Conservation (phyloP, 768 basidiomycete species). For the Termitomyces sp. region DNA sequence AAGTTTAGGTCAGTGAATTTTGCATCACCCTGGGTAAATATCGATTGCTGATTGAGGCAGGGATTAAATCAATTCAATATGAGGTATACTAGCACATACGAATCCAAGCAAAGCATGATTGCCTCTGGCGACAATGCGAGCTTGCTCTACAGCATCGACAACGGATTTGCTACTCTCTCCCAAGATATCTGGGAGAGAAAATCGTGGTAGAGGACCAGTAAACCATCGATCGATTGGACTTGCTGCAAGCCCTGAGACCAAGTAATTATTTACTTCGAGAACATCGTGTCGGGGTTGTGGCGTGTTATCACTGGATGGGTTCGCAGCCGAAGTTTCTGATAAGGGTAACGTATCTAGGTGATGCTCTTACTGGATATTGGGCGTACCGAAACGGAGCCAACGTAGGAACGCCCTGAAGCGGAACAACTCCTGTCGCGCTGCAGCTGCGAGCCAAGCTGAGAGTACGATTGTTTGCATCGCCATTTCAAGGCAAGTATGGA, state of each 20-base stretch:
- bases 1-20: conserved; percentile 62
- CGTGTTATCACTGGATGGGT: conserved; percentile 45
- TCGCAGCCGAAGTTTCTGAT: conserved; percentile 44
- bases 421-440: conserved; percentile 59
- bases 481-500: conserved; percentile 47
- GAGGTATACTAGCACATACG: conserved; percentile 31
- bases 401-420: conserved; percentile 76
- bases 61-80: background rate
- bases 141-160: conserved; percentile 37
- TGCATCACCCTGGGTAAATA: conserved; percentile 36
- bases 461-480: conserved; percentile 54
- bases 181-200: conserved; percentile 44
- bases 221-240: conserved; percentile 82
- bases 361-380: conserved; percentile 1
- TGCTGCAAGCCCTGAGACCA: conserved; percentile 60
- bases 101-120: conserved; percentile 44
- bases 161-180: conserved; percentile 29
- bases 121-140: conserved; percentile 42
- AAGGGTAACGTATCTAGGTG: background rate
- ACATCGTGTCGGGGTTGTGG: conserved; percentile 59
- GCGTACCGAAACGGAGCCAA: conserved; percentile 70
- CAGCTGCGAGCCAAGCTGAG: conserved; percentile 61
- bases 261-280: conserved; percentile 76
- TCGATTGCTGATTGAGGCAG: conserved; percentile 26
- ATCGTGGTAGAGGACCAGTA: conserved; percentile 51